phyloP scores from a whole-genome alignment of 352 stramenopile genomes.

The Halophytophthora batemanensis region DNA sequence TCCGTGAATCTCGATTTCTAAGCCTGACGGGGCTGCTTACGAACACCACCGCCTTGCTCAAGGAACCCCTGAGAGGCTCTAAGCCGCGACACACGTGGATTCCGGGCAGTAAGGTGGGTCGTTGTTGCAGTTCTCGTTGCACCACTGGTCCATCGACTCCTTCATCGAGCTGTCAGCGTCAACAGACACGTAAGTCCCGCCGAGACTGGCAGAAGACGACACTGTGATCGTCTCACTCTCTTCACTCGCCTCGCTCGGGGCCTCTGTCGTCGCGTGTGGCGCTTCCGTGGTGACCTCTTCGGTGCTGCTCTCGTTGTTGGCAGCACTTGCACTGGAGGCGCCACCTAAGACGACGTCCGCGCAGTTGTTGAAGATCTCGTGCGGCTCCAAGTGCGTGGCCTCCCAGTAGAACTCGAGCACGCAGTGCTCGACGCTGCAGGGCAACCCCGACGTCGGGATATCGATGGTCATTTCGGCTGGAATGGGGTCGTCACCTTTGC shows the following conservation, averaged over 20 bases:
- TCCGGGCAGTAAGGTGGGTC: conserved; percentile 21
- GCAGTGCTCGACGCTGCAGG: conserved; percentile 25
- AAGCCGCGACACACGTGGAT: conserved; percentile 15
- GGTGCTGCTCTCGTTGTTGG: conserved; percentile 9
- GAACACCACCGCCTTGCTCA: no score
- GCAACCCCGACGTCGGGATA: conserved; percentile 21
- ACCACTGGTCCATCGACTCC: conserved; percentile 23
- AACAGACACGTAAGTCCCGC: conserved; percentile 14
- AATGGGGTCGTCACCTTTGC: conserved; percentile 28
- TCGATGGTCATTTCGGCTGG: conserved; percentile 32
- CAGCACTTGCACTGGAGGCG: neutral
- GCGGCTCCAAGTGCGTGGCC: conserved; percentile 23
- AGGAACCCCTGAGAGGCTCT: neutral
- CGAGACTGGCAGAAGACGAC: neutral
- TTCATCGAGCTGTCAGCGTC: conserved; percentile 16
- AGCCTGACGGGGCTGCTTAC: no score
- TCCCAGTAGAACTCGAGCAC: conserved; percentile 35
- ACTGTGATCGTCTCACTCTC: neutral
- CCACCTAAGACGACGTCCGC: conserved; percentile 29
- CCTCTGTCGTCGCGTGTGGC: neutral
- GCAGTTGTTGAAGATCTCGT: conserved; percentile 41
- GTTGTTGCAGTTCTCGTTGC: conserved; percentile 30
- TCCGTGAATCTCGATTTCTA: no score
- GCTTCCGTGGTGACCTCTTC: neutral
- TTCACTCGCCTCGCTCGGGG: conserved; percentile 3